Conservation (phyloP, 331 rosid genomes). For the Malus hybrid region DNA sequence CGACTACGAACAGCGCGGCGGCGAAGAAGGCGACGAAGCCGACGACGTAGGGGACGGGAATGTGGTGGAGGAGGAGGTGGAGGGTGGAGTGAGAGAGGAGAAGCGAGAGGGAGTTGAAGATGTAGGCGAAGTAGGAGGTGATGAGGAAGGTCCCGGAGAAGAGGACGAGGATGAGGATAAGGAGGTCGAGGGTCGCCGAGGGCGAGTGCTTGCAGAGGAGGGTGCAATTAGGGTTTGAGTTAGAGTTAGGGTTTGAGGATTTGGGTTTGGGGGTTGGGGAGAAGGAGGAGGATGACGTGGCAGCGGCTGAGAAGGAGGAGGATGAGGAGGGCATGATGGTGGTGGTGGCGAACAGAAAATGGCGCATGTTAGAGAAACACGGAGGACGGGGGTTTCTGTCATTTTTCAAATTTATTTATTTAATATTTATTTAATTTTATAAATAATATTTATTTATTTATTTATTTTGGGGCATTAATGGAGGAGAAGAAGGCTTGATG, state of each 20-base stretch:
- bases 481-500: not conserved
- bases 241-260: slow-evolving; percentile 32
- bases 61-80: slow-evolving; percentile 20
- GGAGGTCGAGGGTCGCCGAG: slow-evolving; percentile 91
- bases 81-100: slow-evolving; percentile 42
- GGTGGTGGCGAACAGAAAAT: slow-evolving; percentile 25
- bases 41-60: slow-evolving; percentile 38
- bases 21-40: slow-evolving; percentile 48
- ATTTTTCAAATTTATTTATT: not conserved
- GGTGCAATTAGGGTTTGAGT: slow-evolving; percentile 21
- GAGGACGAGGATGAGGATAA: slow-evolving; percentile 76
- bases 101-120: slow-evolving; percentile 72
- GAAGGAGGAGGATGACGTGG: slow-evolving; percentile 35
- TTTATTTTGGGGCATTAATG: not conserved
- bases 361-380: slow-evolving; percentile 47
- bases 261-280: slow-evolving; percentile 32
- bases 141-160: slow-evolving; percentile 85
- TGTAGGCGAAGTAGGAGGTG: slow-evolving; percentile 80
- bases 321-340: slow-evolving; percentile 16
- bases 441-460: too few species aligned
- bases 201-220: slow-evolving; percentile 73
- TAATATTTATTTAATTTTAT: not conserved
- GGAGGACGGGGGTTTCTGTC: not conserved
- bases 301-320: slow-evolving; percentile 4
- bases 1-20: slow-evolving; percentile 22